These are phyloP conservation scores for Colletotrichum incanum DNA, from an alignment of 2,329 filamentous ascomycete genomes.

Conservation along the genomic window DNA sequence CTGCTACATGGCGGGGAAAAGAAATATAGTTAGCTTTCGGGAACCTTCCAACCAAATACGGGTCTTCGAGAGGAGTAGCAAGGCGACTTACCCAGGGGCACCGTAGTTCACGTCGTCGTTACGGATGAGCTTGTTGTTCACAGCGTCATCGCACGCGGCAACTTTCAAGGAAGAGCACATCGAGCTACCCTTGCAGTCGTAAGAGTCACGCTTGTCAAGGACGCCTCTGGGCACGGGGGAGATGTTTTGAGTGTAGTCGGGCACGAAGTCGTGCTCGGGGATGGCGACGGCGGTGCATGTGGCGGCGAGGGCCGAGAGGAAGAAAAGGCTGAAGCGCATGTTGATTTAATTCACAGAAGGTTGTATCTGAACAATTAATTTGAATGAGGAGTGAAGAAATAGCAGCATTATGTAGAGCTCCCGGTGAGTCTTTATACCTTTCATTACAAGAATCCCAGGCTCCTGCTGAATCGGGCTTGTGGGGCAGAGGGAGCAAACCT, in stretches of 20 bases:
- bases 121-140: constrained; percentile 31
- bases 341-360: too few relatives aligned
- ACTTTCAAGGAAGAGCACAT: constrained; percentile 20
- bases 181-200: constrained; percentile 31
- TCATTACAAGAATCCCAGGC: too few relatives aligned
- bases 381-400: too few relatives aligned
- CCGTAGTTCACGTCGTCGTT: constrained; percentile 28
- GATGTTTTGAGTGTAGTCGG: background rate
- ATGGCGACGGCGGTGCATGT: constrained; percentile 15
- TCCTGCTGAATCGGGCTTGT: too few relatives aligned
- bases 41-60: too few relatives aligned
- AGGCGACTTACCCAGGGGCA: constrained; percentile 16
- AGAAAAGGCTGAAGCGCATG: constrained; percentile 56
- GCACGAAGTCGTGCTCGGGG: constrained; percentile 1
- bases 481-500: too few relatives aligned
- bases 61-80: too few relatives aligned
- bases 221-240: constrained; percentile 8
- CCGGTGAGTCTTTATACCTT: too few relatives aligned
- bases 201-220: constrained; percentile 30
- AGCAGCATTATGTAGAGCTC: too few relatives aligned
- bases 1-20: constrained; percentile 11
- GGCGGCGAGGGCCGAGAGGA: constrained; percentile 50
- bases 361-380: too few relatives aligned
- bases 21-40: too few relatives aligned
- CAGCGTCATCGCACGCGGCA: constrained; percentile 19